Evolutionary conservation across 805 yeast genomes (phyloP).

Genomic region (Jamesozyma rosinii): DNA sequence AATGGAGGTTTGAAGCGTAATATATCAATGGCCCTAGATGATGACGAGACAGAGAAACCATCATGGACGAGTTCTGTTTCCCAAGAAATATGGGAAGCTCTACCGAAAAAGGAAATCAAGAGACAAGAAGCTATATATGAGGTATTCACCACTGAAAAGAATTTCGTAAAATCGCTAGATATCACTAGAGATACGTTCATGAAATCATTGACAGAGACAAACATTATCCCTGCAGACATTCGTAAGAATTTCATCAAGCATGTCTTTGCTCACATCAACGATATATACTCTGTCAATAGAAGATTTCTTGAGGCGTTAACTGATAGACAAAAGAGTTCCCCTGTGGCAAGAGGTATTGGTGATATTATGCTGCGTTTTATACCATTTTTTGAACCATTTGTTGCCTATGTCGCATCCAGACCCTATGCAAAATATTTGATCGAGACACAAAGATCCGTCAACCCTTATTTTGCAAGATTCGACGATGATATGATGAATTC

Average conservation of each 20-base stretch:
- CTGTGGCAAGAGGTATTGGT: conserved; percentile 77
- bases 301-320: conserved; percentile 83
- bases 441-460: conserved; percentile 85
- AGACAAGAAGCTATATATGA: conserved; percentile 94
- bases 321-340: conserved; percentile 74
- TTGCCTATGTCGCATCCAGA: conserved; percentile 87
- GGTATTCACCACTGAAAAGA: conserved; percentile 85
- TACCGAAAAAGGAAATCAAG: conserved; percentile 78
- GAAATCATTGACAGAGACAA: conserved; percentile 77
- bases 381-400: conserved; percentile 84
- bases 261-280: conserved; percentile 84
- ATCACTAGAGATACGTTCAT: conserved; percentile 90
- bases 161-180: conserved; percentile 89
- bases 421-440: conserved; percentile 92
- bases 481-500: conserved; percentile 81
- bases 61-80: conserved; percentile 93
- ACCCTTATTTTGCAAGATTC: conserved; percentile 85
- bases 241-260: conserved; percentile 85
- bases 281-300: conserved; percentile 73
- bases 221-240: conserved; percentile 78
- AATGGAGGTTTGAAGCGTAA: conserved; percentile 77
- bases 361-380: conserved; percentile 79
- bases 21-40: conserved; percentile 29
- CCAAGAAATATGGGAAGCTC: conserved; percentile 60
- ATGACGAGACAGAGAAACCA: conserved; percentile 59